A percentile compares a stretch with the other conserved stretches of the same genome.
These are phyloP conservation scores for Macrophomina pseudophaseolina DNA, from an alignment of 2,329 filamentous ascomycete genomes.

Conservation along the genomic window DNA sequence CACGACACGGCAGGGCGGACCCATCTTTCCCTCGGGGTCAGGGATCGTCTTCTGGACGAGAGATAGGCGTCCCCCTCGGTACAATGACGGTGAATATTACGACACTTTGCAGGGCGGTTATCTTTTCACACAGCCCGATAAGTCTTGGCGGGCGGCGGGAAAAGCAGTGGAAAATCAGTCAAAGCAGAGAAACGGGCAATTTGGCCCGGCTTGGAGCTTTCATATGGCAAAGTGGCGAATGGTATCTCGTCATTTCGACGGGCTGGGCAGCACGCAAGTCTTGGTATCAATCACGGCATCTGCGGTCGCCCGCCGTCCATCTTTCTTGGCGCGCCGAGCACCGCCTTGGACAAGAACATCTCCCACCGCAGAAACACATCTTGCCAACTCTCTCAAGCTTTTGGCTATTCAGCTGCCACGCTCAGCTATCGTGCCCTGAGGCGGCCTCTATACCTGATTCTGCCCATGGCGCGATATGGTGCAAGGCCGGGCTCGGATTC, in stretches of 20 bases:
- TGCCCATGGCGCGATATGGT: slow-evolving; percentile 22
- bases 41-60: not conserved
- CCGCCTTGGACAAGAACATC: not conserved
- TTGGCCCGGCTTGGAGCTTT: slow-evolving; percentile 3
- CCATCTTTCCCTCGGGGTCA: not conserved
- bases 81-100: slow-evolving; percentile 1
- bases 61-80: not conserved
- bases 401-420: slow-evolving; percentile 13
- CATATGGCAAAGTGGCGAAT: not conserved
- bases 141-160: not conserved
- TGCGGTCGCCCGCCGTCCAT: not conserved
- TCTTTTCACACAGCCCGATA: slow-evolving; percentile 1
- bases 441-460: not conserved
- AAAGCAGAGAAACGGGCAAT: slow-evolving; percentile 1
- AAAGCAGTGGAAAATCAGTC: not conserved
- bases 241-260: not conserved
- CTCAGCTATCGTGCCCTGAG: not conserved
- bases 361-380: not conserved
- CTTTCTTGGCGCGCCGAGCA: slow-evolving; percentile 14
- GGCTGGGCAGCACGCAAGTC: slow-evolving; percentile 22
- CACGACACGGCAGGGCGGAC: no score
- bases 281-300: slow-evolving; percentile 22
- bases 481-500: slow-evolving; percentile 1
- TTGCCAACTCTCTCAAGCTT: slow-evolving; percentile 19
- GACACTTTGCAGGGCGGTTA: not conserved